These are phyloP conservation scores for Citrullus mucosospermus DNA, from an alignment of 306 rosid species.

Conservation along the genomic window DNA sequence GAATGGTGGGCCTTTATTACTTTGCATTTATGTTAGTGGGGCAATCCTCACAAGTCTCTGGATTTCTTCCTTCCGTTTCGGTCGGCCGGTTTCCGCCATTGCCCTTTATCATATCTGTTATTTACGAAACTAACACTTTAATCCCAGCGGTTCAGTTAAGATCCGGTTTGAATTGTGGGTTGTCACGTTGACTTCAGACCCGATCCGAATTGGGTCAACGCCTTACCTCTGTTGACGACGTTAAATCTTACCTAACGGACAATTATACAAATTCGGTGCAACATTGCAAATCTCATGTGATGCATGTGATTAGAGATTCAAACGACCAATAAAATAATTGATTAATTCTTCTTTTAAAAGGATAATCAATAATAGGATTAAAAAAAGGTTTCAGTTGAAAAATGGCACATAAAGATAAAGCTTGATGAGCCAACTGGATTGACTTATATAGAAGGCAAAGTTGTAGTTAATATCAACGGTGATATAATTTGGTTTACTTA, in stretches of 20 bases:
- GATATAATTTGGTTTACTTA: background rate
- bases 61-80: constrained; percentile 15
- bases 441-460: background rate
- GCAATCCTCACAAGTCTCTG: constrained; percentile 25
- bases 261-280: background rate
- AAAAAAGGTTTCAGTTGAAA: background rate
- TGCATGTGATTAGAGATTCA: background rate
- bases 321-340: background rate
- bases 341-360: too few species aligned
- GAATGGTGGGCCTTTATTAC: background rate
- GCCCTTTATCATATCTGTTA: background rate
- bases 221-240: background rate
- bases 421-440: background rate
- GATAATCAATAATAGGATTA: too few species aligned
- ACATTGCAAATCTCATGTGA: background rate
- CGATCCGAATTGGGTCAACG: background rate
- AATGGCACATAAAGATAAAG: background rate
- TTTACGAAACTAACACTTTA: background rate
- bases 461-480: background rate
- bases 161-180: background rate
- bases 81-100: constrained; percentile 10
- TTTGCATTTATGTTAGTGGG: constrained; percentile 18
- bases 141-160: background rate
- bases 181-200: background rate
- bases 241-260: background rate